These are phyloP conservation scores for Phylloporus scabripes DNA, from an alignment of 768 basidiomycete genomes.

Conservation along the genomic window DNA sequence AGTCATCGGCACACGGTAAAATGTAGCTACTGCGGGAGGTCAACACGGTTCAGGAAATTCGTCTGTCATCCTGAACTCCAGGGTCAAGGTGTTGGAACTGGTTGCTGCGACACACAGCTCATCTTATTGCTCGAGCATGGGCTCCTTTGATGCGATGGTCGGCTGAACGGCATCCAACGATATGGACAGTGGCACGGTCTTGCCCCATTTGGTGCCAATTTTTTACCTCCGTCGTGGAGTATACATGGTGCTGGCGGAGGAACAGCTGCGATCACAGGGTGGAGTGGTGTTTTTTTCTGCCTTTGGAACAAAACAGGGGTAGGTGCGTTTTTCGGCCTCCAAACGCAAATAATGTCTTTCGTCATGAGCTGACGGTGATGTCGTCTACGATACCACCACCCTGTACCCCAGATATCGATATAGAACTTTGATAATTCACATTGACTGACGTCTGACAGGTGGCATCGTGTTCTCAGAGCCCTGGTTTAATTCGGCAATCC, in stretches of 20 bases:
- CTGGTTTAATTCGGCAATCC: neutral
- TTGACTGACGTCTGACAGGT: neutral
- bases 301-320: slow-evolving; percentile 1
- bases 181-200: slow-evolving; percentile 52
- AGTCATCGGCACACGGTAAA: neutral
- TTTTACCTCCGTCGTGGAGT: slow-evolving; percentile 51
- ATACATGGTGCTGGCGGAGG: slow-evolving; percentile 30
- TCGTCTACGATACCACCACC: slow-evolving; percentile 7
- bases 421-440: slow-evolving; percentile 2
- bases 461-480: slow-evolving; percentile 4
- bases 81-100: slow-evolving; percentile 48
- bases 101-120: slow-evolving; percentile 33
- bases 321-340: neutral
- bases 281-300: neutral
- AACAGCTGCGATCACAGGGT: neutral
- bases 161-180: slow-evolving; percentile 41
- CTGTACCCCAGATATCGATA: slow-evolving; percentile 14
- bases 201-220: slow-evolving; percentile 45
- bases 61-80: slow-evolving; percentile 50
- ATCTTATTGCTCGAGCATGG: slow-evolving; percentile 37
- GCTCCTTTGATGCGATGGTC: slow-evolving; percentile 56
- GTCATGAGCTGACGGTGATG: slow-evolving; percentile 5
- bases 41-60: slow-evolving; percentile 56
- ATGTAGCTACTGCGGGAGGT: slow-evolving; percentile 1
- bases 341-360: neutral